A percentile compares a stretch with the other conserved stretches of the same genome.
Conservation (phyloP, 495 filamentous ascomycete species). For the Penicillium chermesinum region DNA sequence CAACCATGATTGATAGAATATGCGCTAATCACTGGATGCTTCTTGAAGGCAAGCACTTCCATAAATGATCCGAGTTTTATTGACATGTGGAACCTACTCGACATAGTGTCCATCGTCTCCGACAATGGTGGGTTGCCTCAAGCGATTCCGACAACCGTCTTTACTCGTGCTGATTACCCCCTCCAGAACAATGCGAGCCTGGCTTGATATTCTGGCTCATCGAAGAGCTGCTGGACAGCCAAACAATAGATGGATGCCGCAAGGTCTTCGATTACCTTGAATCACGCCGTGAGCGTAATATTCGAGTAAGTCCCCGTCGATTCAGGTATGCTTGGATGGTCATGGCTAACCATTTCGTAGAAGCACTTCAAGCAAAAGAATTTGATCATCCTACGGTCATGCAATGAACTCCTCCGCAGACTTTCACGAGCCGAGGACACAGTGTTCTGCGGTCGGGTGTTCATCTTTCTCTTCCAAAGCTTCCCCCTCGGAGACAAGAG, state of each 20-base stretch:
- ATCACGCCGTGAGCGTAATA: constrained; percentile 81
- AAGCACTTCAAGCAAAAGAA: constrained; percentile 83
- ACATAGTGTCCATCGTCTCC: constrained; percentile 80
- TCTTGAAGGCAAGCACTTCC: constrained; percentile 54
- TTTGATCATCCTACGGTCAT: constrained; percentile 80
- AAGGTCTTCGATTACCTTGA: constrained; percentile 91
- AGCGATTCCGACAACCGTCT: not conserved
- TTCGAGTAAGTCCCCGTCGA: constrained; percentile 44
- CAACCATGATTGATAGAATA: not conserved
- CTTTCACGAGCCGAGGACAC: constrained; percentile 93
- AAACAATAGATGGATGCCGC: constrained; percentile 85
- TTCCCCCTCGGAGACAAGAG: constrained; percentile 94
- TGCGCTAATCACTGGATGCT: constrained; percentile 15
- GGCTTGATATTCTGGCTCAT: constrained; percentile 83
- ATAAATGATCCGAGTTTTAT: constrained; percentile 74
- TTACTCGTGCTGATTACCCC: constrained; percentile 22
- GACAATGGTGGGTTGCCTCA: constrained; percentile 55
- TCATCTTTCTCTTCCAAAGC: constrained; percentile 96
- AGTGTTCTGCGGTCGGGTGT: constrained; percentile 93
- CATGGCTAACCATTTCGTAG: constrained; percentile 23
- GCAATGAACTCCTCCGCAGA: constrained; percentile 89
- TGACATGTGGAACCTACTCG: constrained; percentile 86
- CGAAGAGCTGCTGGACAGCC: constrained; percentile 92
- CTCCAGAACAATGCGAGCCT: constrained; percentile 71
- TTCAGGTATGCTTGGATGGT: not conserved